Percentiles rank a stretch among this genome's conserved stretches.
phyloP scores from a whole-genome alignment of 2,329 filamentous ascomycete species.

The Thelonectria rubi region DNA sequence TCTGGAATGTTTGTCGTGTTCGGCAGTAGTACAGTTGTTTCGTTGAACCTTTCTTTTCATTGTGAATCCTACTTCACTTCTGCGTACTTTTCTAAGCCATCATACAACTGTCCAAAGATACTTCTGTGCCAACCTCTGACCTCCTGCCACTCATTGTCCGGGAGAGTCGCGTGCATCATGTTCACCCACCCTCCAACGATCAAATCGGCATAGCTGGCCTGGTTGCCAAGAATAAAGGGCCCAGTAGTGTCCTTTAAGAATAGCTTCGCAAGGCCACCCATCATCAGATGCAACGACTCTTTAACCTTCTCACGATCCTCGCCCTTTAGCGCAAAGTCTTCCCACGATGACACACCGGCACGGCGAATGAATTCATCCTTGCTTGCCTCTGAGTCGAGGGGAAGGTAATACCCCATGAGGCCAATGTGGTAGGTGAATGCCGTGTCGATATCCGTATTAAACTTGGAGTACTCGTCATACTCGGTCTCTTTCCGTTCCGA shows the following conservation, averaged over 20 bases:
- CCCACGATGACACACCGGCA: constrained; percentile 55
- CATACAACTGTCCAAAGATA: constrained; percentile 56
- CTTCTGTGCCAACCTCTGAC: constrained; percentile 59
- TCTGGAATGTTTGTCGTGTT: too few relatives aligned
- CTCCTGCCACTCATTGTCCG: constrained; percentile 57
- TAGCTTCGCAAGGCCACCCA: constrained; percentile 54
- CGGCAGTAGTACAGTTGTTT: too few relatives aligned
- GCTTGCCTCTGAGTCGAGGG: constrained; percentile 58
- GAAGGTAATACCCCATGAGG: constrained; percentile 54
- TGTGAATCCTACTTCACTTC: too few relatives aligned
- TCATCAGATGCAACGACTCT: constrained; percentile 50
- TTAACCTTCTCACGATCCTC: constrained; percentile 52
- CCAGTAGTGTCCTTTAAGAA: constrained; percentile 52
- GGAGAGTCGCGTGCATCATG: constrained; percentile 54
- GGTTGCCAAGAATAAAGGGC: constrained; percentile 58
- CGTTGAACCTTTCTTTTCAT: too few relatives aligned
- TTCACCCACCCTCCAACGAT: constrained; percentile 66
- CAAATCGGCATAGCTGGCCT: constrained; percentile 62
- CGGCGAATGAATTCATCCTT: constrained; percentile 60
- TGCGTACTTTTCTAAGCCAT: too few relatives aligned
- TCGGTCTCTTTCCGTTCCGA: constrained; percentile 44
- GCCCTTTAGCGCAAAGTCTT: constrained; percentile 50
- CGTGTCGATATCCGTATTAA: constrained; percentile 64
- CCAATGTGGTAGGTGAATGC: constrained; percentile 58
- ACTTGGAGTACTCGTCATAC: constrained; percentile 53